Evolutionary conservation across 2,329 filamentous ascomycete genomes (phyloP), one percentile per base, ranked within the genome.

Genomic region (Colletotrichum tanaceti): DNA sequence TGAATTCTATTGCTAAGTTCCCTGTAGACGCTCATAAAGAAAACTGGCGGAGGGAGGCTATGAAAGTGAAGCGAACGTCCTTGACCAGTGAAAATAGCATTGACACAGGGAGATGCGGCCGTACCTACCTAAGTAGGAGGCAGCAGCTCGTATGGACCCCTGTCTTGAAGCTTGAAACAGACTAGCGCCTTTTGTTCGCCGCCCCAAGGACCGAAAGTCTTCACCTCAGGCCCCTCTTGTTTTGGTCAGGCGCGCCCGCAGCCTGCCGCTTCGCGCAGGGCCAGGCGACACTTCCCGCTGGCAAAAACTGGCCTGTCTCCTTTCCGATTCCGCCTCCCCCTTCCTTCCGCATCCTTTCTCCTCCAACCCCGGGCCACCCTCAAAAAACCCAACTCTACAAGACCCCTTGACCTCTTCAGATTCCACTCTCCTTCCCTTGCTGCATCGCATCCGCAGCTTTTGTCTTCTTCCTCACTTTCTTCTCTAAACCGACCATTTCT

Each of bases 181-280:
- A 68, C 41, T 69, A 61, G 50, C 10, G 24, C 6, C 4, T 5
- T 5, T 44, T 32, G 46, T 57, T 64, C 59, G 55, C 28, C 46
- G 44, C 52, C 46, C 46, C 46, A 44, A 24, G 54, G 24, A 57
- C 13, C 6, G 38, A n/a, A n/a, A 46, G 41, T 35, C 39, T n/a
- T 46, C 9, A 43, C 55, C 55, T 58, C 43, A n/a, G 55, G 41
- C 62, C 50, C 55, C 55, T 65, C 55, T 65, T 65, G 66, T 66
- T 66, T 55, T 68, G 63, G 62, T 69, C 66, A 69, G 66, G 66
- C 66, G 63, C 62, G 66, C 66, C 65, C 44, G 58, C 46, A 50
- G 54, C n/a, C 53, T 57, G 53, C 50, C 53, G 60, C 60, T 38
- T 52, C 47, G 16, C 49, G 24, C 49, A 35, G 49, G 49, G 49